phyloP scores from a whole-genome alignment of 208 protist genomes.

The Pavlovales sp. region DNA sequence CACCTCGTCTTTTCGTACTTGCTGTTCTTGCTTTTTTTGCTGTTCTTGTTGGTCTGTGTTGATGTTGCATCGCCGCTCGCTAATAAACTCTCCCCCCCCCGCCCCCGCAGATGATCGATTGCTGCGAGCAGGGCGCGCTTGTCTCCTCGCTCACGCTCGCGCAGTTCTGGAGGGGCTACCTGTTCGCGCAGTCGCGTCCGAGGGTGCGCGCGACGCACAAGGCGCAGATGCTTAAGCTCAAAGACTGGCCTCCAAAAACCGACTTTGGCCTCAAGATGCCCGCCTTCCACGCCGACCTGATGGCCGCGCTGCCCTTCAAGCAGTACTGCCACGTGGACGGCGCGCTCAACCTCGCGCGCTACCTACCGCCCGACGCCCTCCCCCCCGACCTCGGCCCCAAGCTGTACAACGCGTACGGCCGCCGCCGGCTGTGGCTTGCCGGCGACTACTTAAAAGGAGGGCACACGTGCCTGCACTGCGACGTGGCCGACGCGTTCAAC shows the following conservation, averaged over 20 bases:
- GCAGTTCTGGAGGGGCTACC: conserved; percentile 20
- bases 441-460: conserved; percentile 5
- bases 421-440: background rate
- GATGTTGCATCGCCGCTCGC: too few species aligned
- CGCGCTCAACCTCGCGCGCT: conserved; percentile 19
- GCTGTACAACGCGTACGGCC: conserved; percentile 28
- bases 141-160: conserved; percentile 7
- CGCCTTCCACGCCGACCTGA: conserved; percentile 21
- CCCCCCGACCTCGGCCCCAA: conserved; percentile 38
- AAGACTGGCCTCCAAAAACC: conserved; percentile 3
- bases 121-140: background rate
- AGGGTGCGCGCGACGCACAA: background rate
- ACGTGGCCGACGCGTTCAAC: conserved; percentile 29
- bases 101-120: conserved; percentile 24
- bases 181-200: background rate
- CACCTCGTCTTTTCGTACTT: too few species aligned
- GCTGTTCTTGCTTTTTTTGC: too few species aligned
- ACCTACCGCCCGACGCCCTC: background rate
- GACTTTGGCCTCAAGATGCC: conserved; percentile 31
- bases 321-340: conserved; percentile 20
- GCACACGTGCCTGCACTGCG: conserved; percentile 35
- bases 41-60: too few species aligned
- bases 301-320: conserved; percentile 20
- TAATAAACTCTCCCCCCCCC: too few species aligned
- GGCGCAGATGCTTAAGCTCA: conserved; percentile 23